Conservation (phyloP, 768 basidiomycete genomes). For the Rhodotorula kratochvilovae region DNA sequence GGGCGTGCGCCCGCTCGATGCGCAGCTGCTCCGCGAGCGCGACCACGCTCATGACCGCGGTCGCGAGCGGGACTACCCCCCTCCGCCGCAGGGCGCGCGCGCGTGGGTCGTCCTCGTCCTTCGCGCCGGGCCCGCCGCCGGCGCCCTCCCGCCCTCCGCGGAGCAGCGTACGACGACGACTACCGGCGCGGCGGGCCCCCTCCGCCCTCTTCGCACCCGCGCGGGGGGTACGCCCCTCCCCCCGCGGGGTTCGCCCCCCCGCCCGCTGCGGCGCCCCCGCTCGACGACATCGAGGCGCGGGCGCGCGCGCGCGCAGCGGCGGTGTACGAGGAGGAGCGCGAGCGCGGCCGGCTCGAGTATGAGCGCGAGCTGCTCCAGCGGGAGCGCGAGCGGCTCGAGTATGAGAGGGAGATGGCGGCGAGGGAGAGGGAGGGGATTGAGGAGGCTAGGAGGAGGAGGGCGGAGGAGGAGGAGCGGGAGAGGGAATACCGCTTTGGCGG, state of each 20-base stretch:
- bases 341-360: not conserved
- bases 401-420: not conserved
- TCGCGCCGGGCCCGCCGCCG: no score
- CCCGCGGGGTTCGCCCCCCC: not conserved
- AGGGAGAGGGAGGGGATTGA: not conserved
- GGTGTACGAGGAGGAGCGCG: not conserved
- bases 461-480: not conserved
- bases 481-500: not conserved
- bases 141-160: no score
- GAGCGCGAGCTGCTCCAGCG: constrained; percentile 1
- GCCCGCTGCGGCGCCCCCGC: not conserved
- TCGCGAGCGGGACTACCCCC: not conserved
- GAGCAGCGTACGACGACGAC: not conserved
- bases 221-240: not conserved
- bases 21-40: no score
- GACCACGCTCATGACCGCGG: not conserved
- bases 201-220: no score
- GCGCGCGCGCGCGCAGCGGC: not conserved
- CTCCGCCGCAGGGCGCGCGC: no score
- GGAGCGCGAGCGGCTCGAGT: not conserved
- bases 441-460: not conserved
- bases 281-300: not conserved
- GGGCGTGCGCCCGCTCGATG: no score
- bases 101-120: not conserved
- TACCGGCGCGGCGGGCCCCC: not conserved